Percentiles rank a stretch among this genome's conserved stretches.
phyloP scores from a whole-genome alignment of 179 eudicot species.

The Patellifolia procumbens region DNA sequence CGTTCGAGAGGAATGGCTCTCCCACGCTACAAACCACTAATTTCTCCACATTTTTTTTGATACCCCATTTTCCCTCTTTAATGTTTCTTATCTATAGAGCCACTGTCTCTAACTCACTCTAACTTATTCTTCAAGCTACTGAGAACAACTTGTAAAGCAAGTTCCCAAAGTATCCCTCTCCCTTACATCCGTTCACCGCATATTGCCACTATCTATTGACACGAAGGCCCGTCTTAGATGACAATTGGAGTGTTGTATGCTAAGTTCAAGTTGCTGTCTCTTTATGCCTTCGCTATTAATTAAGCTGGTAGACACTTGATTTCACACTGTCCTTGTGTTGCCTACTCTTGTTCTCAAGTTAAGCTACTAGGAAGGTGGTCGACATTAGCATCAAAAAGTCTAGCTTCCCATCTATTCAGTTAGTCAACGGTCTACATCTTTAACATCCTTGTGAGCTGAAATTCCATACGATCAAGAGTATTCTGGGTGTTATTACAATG shows the following conservation, averaged over 20 bases:
- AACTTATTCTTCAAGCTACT: too few relatives aligned
- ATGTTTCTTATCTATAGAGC: too few relatives aligned
- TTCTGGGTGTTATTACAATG: neutral
- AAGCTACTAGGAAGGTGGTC: conserved; percentile 80
- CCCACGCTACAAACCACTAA: too few relatives aligned
- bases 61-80: too few relatives aligned
- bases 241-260: neutral
- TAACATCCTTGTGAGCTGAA: neutral
- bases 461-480: neutral
- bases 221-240: neutral
- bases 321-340: neutral
- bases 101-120: too few relatives aligned
- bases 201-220: neutral
- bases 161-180: too few relatives aligned
- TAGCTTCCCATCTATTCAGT: conserved; percentile 89
- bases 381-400: conserved; percentile 89
- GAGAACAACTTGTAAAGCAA: too few relatives aligned
- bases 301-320: neutral
- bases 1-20: too few relatives aligned
- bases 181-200: too few relatives aligned
- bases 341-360: conserved; percentile 50
- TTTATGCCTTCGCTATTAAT: neutral
- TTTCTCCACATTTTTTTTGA: too few relatives aligned
- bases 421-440: conserved; percentile 32
- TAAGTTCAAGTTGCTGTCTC: neutral